Evolutionary conservation across 768 basidiomycete genomes (phyloP).

Genomic region (Tricholomella constricta): DNA sequence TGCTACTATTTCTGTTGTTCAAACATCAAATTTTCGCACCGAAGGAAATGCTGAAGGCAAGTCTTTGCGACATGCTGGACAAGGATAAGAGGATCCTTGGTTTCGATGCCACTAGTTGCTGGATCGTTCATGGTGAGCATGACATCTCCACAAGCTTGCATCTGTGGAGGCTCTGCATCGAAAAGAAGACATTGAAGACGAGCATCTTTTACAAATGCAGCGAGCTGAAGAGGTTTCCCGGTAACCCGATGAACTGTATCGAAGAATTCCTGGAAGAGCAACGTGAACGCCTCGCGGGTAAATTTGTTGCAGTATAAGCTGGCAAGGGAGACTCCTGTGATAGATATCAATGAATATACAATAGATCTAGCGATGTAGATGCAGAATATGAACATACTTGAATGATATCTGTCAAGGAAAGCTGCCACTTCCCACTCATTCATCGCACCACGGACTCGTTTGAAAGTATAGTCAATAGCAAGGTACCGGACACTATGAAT

Average conservation of each 20-base stretch:
- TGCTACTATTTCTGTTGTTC: background rate
- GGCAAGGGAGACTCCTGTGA: constrained; percentile 19
- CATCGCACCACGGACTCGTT: constrained; percentile 18
- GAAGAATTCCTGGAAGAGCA: constrained; percentile 15
- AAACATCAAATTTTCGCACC: background rate
- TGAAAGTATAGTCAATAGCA: constrained; percentile 24
- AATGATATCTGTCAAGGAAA: constrained; percentile 7
- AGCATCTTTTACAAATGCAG: constrained; percentile 15
- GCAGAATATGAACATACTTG: too few relatives aligned
- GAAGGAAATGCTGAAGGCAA: background rate
- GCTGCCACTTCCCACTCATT: constrained; percentile 25
- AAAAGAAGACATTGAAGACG: constrained; percentile 6
- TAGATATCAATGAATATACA: background rate
- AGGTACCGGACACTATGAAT: constrained; percentile 16
- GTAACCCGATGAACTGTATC: constrained; percentile 10
- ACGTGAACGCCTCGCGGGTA: constrained; percentile 10
- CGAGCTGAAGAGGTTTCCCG: constrained; percentile 10
- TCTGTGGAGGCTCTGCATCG: constrained; percentile 3
- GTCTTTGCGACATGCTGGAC: background rate
- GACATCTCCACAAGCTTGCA: constrained; percentile 6
- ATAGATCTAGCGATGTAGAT: too few relatives aligned
- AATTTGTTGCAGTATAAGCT: constrained; percentile 18
- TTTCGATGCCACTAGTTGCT: background rate
- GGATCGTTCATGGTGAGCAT: background rate
- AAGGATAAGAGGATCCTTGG: background rate